Conservation (phyloP, 495 filamentous ascomycete species). For the Penicillium pulvis region DNA sequence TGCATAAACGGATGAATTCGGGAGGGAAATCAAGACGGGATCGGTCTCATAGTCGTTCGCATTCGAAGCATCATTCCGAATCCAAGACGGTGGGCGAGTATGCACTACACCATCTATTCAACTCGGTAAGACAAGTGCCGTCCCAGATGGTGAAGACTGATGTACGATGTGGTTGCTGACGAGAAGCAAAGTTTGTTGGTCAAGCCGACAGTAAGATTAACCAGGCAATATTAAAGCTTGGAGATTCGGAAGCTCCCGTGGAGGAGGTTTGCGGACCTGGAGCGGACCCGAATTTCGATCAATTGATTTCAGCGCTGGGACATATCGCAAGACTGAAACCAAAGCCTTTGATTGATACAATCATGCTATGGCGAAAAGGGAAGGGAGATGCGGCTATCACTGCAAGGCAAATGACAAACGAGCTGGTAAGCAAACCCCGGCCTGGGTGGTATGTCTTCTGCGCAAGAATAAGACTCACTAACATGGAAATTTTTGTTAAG, state of each 20-base stretch:
- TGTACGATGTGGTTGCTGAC: not conserved
- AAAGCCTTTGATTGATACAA: slow-evolving; percentile 91
- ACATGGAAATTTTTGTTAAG: slow-evolving; percentile 15
- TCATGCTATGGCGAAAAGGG: slow-evolving; percentile 95
- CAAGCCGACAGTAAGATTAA: slow-evolving; percentile 94
- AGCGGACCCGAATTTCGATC: slow-evolving; percentile 88
- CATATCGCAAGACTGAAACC: slow-evolving; percentile 93
- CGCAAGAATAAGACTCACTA: not conserved
- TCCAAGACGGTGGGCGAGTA: slow-evolving; percentile 93
- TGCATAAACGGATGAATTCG: slow-evolving; percentile 45
- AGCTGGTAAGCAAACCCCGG: slow-evolving; percentile 48
- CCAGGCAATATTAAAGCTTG: slow-evolving; percentile 71
- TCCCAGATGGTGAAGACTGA: too few relatives aligned
- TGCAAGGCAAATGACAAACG: slow-evolving; percentile 61
- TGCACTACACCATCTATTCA: slow-evolving; percentile 94
- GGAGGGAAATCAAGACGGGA: slow-evolving; percentile 68
- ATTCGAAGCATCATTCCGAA: slow-evolving; percentile 76
- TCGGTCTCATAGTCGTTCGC: slow-evolving; percentile 76
- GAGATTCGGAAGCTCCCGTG: slow-evolving; percentile 76
- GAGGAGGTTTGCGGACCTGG: slow-evolving; percentile 89
- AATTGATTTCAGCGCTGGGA: slow-evolving; percentile 88
- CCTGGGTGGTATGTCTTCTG: not conserved
- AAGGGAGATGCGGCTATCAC: slow-evolving; percentile 83
- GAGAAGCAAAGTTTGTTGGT: slow-evolving; percentile 54
- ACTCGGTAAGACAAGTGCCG: slow-evolving; percentile 60